A percentile compares a stretch with the other conserved stretches of the same genome.
Conservation (phyloP, 2,329 filamentous ascomycete genomes). For the Cordyceps pruinosa region DNA sequence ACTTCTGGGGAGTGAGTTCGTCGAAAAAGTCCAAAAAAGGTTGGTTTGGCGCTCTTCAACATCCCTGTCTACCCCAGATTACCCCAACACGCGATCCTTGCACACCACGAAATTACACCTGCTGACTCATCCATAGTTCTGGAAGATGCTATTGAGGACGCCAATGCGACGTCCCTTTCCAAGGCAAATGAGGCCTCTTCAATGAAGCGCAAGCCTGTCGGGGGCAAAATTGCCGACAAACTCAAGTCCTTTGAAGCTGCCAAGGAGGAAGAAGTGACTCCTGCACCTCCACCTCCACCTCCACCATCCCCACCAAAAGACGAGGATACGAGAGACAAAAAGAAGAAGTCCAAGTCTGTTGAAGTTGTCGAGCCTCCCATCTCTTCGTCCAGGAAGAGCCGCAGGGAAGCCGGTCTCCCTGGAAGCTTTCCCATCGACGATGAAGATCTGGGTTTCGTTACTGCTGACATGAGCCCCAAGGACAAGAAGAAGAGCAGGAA, state of each 20-base stretch:
- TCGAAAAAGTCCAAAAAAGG: slow-evolving; percentile 41
- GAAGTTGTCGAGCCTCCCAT: slow-evolving; percentile 21
- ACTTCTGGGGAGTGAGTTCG: slow-evolving; percentile 47
- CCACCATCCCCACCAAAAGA: slow-evolving; percentile 26
- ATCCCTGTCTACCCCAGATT: slow-evolving; percentile 19
- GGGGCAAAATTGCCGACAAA: slow-evolving; percentile 49
- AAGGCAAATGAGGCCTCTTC: slow-evolving; percentile 28
- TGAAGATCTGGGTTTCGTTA: slow-evolving; percentile 30
- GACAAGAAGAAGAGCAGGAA: slow-evolving; percentile 37
- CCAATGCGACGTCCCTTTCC: slow-evolving; percentile 35
- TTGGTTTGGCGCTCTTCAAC: slow-evolving; percentile 18
- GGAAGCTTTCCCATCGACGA: slow-evolving; percentile 53
- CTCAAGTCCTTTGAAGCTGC: slow-evolving; percentile 49
- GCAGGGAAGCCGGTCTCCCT: slow-evolving; percentile 35
- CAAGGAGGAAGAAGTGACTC: slow-evolving; percentile 32
- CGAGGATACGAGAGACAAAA: slow-evolving; percentile 34
- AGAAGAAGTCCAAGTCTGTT: slow-evolving; percentile 29
- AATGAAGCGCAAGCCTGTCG: slow-evolving; percentile 44
- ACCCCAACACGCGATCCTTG: slow-evolving; percentile 14
- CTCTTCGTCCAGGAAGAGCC: slow-evolving; percentile 27
- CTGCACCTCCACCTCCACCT: slow-evolving; percentile 31
- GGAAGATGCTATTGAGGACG: slow-evolving; percentile 36
- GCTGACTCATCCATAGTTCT: slow-evolving; percentile 44
- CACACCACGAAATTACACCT: slow-evolving; percentile 34
- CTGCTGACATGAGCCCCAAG: slow-evolving; percentile 19